Base-by-base conservation (phyloP, 176 grass and related monocot genomes). In the Oryza australiensis region DNA sequence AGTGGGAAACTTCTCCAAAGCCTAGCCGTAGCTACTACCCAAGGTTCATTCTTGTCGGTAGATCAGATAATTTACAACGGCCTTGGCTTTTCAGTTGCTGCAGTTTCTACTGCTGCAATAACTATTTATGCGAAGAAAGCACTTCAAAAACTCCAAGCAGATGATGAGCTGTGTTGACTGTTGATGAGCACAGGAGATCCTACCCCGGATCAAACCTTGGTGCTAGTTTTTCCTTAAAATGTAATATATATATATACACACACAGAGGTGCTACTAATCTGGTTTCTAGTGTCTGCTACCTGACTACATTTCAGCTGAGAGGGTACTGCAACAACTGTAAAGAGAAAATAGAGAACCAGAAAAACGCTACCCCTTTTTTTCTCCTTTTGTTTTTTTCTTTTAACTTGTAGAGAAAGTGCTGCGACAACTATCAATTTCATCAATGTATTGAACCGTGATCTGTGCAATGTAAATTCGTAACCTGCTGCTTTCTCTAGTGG, bases 71-170 rank as follows among this genome's bases (percentile, higher is more conserved):
- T 99, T 64, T 99, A 94, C 81, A 94, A 99, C 33, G 76, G 73
- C 75, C 82, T 99, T 10, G 97, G 97, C 22, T 99, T 99, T 86
- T 75, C 71, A 30, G 62, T 94, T 26, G 91, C 97, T 13, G 97
- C 89, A 64, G 79, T 88, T 83, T 92, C 97, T 49, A 99, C 97
- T 24, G 97, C 91, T 80, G 91, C 97, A 29, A 99, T 99, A 77
- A 99, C 97, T 62, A 90, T 99, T 75, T 96, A 99, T 51, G 97
- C 97, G 22, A 99, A 94, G 72, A 99, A 91, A 83, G 87, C 93
- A 8, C 91, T 99, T 48, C 93, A 96, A 81, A 94, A 84, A 35
- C 81, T 99, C 16, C 93, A 99, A 86, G 74, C 76, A 0, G 97
- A 99, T 64, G 93, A 99, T 24, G 93, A 96, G 68, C 80, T 90